These are phyloP conservation scores for Cryptosporidium ryanae DNA, from an alignment of 169 alveolate genomes.

Conservation along the genomic window DNA sequence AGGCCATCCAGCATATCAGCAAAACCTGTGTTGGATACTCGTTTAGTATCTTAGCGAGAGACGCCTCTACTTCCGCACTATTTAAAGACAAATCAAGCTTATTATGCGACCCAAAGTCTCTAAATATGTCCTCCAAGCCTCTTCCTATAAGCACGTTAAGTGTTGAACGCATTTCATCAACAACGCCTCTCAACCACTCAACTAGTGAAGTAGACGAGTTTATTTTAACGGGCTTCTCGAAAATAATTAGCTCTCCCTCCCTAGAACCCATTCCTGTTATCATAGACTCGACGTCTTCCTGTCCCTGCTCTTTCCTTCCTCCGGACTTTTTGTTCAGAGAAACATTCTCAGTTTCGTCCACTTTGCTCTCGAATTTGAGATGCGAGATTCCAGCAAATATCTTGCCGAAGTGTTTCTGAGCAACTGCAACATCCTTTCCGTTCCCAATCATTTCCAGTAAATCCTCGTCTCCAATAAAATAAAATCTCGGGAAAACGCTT, in stretches of 20 bases:
- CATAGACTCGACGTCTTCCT: constrained; percentile 74
- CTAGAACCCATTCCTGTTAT: constrained; percentile 87
- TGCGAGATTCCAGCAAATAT: constrained; percentile 98
- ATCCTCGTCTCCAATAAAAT: constrained; percentile 99
- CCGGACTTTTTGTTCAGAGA: constrained; percentile 81
- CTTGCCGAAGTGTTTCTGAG: constrained; percentile 94
- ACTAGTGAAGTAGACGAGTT: constrained; percentile 88
- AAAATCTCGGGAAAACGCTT: constrained; percentile 97
- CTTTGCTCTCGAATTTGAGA: constrained; percentile 82
- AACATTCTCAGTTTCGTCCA: constrained; percentile 84
- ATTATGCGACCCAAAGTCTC: constrained; percentile 12
- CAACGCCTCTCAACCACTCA: constrained; percentile 90
- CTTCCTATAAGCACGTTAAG: constrained; percentile 85
- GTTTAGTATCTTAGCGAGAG: constrained; percentile 41
- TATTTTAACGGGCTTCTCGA: constrained; percentile 83
- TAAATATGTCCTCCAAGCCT: constrained; percentile 83
- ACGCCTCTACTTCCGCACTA: not conserved
- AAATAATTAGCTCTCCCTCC: constrained; percentile 90
- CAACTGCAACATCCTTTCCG: constrained; percentile 93
- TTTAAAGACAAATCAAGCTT: not conserved
- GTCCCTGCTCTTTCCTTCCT: constrained; percentile 74
- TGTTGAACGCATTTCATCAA: constrained; percentile 83
- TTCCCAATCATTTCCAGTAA: constrained; percentile 97
- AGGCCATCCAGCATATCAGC: constrained; percentile 85
- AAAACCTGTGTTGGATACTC: constrained; percentile 88